Evolutionary conservation across 164 flowering plant species (phyloP), one percentile per base, ranked within the genome.

Genomic region (Vitis cinerea): DNA sequence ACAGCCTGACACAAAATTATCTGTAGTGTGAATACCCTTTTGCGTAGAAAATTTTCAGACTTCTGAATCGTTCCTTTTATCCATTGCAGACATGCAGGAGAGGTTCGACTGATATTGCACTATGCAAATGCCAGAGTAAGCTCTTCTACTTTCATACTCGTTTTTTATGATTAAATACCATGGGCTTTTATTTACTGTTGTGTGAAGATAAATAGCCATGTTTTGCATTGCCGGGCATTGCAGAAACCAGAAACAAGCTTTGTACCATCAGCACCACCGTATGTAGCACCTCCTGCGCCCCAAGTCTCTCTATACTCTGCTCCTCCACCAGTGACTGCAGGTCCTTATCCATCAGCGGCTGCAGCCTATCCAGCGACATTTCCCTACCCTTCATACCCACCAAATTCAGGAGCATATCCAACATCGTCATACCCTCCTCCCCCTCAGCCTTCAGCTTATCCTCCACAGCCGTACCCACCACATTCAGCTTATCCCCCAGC

Each of bases 51-150:
- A 56, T 50, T 15, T 4, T 4, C 48, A 2, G 4, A 27, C 19
- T 59, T 59, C 61, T 50, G 37, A 51, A 6, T 27, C 15, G 0
- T 15, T 23, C 0, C 61, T 9, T 74, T 31, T 63, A 53, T 66
- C 17, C 1, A 27, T 68, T 74, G 67, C 80, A 94, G 98, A 75
- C 64, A 78, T 81, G 88, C 97, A 0, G 98, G 98, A 53, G 97
- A 94, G 88, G 86, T 92, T 16, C 79, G 84, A 29, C 78, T 91
- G 23, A 86, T 92, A 78, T 47, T 92, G 84, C 96, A 91, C 72
- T 89, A 80, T 53, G 58, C 79, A 15, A 84, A 82, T 70, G 84
- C 87, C 70, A 82, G 73, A 37, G 95, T 88, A 82, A 84, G 91
- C 27, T 48, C 1, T 56, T 3, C 44, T 13, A 55, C 27, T 54